Evolutionary conservation across 139 green algal genomes (phyloP).

Genomic region (Tetraselmis chui): DNA sequence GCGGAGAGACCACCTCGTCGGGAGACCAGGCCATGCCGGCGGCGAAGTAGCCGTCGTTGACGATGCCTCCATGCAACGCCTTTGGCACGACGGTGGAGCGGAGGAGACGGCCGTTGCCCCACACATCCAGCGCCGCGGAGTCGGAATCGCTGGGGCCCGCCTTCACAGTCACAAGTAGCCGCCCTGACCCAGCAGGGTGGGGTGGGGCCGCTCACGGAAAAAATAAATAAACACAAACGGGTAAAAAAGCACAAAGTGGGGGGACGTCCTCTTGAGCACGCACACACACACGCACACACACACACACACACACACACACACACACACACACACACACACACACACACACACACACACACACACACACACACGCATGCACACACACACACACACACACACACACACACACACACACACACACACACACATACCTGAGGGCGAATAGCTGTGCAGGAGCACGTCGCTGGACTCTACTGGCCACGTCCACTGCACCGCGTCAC

Average conservation of each 20-base stretch:
- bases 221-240: not conserved
- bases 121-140: conserved; percentile 51
- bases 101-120: conserved; percentile 44
- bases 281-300: too few relatives aligned
- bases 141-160: conserved; percentile 9
- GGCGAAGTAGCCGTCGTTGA: conserved; percentile 78
- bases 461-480: conserved; percentile 44
- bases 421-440: conserved; percentile 47
- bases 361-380: too few relatives aligned
- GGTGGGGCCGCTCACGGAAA: not conserved
- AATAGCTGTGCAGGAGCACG: conserved; percentile 35
- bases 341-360: too few relatives aligned
- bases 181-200: conserved; percentile 8
- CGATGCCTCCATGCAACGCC: conserved; percentile 63
- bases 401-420: not conserved
- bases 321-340: too few relatives aligned
- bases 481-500: not conserved
- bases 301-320: too few relatives aligned
- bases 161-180: conserved; percentile 19
- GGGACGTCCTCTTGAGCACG: too few relatives aligned
- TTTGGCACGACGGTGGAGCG: conserved; percentile 56
- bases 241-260: too few relatives aligned
- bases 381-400: not conserved
- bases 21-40: conserved; percentile 62
- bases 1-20: conserved; percentile 37